Evolutionary conservation across 345 rosid species (phyloP), one percentile per base, ranked within the genome.

Genomic region (Ceriops decandra): DNA sequence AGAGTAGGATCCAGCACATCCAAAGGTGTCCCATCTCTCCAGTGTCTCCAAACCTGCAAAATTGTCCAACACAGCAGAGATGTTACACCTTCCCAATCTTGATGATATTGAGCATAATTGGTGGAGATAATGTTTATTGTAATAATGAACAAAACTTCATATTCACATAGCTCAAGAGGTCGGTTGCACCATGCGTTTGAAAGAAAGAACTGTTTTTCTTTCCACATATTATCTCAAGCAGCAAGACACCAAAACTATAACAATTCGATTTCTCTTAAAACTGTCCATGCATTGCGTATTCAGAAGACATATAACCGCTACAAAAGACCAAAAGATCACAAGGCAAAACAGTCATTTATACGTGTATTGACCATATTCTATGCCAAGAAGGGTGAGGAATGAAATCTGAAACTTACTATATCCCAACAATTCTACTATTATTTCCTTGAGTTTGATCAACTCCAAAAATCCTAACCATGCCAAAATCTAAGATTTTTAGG

Each of bases 1-100:
- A 88, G 28, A 65, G 58, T 21, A 26, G 85, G 80, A 73, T 90
- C 91, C 58, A 88, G 30, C 11, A 88, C 75, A 24, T 84, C 74
- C 73, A 79, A 51, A 8, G 77, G 84, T 60, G 77, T 70, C 10
- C 78, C 76, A 26, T 35, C 16, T 5, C 38, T 77, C 78, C 81
- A 81, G 16, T 27, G 51, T 38, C 42, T 64, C 84, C 81, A 81
- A n/a, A 71, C 74, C 81, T 77, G 62, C 26, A 59, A 19, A 33
- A 59, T 64, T 30, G 33, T 1, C 15, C 22, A 5, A 30, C 4
- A 16, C 24, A 26, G 32, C 16, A 38, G 82, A n/a, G 7, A 19
- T 28, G 16, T 52, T 65, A 10, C 1, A 7, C 16, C 28, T 54
- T 54, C 28, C 58, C 27, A 8, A n/a, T 21, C 15, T 26, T 53